Evolutionary conservation across 2,329 filamentous ascomycete species (phyloP).

Genomic region (Trichophyton equinum): DNA sequence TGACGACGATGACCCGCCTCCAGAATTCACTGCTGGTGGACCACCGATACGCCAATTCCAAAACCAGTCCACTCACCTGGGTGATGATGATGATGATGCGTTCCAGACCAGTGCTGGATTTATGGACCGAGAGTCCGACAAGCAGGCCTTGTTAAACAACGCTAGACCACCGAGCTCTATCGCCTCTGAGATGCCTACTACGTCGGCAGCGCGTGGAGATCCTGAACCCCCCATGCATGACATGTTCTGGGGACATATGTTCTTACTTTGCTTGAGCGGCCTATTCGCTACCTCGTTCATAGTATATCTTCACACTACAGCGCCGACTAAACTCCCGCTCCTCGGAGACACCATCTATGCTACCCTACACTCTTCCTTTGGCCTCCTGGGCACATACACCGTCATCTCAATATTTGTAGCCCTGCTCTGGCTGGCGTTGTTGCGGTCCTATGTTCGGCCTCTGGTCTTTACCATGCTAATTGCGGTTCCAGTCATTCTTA

Average conservation of each 20-base stretch:
- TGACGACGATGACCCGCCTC: slow-evolving; percentile 25
- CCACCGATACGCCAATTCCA: slow-evolving; percentile 45
- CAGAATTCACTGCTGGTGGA: slow-evolving; percentile 35
- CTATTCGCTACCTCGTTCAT: slow-evolving; percentile 81
- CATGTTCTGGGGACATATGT: slow-evolving; percentile 82
- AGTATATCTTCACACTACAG: slow-evolving; percentile 75
- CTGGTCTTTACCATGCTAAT: slow-evolving; percentile 70
- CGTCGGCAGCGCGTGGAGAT: slow-evolving; percentile 45
- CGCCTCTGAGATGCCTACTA: slow-evolving; percentile 43
- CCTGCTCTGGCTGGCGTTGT: slow-evolving; percentile 74
- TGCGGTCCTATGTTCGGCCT: slow-evolving; percentile 78
- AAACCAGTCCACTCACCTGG: slow-evolving; percentile 27
- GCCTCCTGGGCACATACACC: slow-evolving; percentile 82
- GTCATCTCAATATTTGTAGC: slow-evolving; percentile 80
- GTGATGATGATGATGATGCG: slow-evolving; percentile 27
- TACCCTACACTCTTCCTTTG: slow-evolving; percentile 71
- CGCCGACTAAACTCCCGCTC: slow-evolving; percentile 48
- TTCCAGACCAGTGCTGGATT: slow-evolving; percentile 30
- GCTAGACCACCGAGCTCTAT: slow-evolving; percentile 38
- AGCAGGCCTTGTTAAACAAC: slow-evolving; percentile 35
- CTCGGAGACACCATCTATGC: slow-evolving; percentile 92
- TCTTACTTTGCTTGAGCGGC: slow-evolving; percentile 68
- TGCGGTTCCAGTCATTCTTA: slow-evolving; percentile 71
- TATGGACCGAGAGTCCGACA: slow-evolving; percentile 40
- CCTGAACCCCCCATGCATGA: slow-evolving; percentile 70